These are phyloP conservation scores for Penicillium subrubescens DNA, from an alignment of 495 filamentous ascomycete species.

Conservation along the genomic window DNA sequence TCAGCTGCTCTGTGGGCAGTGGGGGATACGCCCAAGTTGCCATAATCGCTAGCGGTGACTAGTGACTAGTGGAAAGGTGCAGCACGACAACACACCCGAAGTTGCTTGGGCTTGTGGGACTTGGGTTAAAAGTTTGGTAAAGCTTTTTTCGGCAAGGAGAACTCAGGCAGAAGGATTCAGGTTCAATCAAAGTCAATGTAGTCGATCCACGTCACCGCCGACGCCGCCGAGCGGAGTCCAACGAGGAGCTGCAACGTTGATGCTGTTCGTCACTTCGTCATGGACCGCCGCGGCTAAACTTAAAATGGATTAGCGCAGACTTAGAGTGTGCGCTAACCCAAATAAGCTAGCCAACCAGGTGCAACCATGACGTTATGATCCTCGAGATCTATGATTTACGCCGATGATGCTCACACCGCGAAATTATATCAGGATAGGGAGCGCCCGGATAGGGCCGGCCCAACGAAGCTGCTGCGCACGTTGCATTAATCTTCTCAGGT, in stretches of 20 bases:
- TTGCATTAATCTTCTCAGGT: background rate
- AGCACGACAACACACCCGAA: background rate
- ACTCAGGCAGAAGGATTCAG: constrained; percentile 22
- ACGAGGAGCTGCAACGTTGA: constrained; percentile 27
- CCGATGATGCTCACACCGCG: constrained; percentile 21
- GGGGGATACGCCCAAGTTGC: constrained; percentile 78
- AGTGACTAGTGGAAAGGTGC: background rate
- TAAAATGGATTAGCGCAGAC: constrained; percentile 20
- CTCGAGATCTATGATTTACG: constrained; percentile 9
- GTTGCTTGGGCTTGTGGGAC: background rate
- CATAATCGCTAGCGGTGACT: constrained; percentile 53
- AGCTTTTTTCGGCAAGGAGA: constrained; percentile 11
- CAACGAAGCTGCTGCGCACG: constrained; percentile 5
- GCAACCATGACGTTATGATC: constrained; percentile 42
- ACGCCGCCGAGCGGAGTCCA: constrained; percentile 1
- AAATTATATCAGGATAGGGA: constrained; percentile 8
- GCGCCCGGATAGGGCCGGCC: constrained; percentile 21
- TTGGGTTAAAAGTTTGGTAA: background rate
- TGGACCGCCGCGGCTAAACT: constrained; percentile 28
- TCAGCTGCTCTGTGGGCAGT: constrained; percentile 62
- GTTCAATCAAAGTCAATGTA: background rate
- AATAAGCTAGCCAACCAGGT: constrained; percentile 26
- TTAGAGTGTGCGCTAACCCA: constrained; percentile 25
- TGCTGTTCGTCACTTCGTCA: constrained; percentile 35
- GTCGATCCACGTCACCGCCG: constrained; percentile 33